Percentiles rank a stretch among this genome's conserved stretches.
phyloP scores from a whole-genome alignment of 2,329 filamentous ascomycete genomes.

The Paramyrothecium sp. region DNA sequence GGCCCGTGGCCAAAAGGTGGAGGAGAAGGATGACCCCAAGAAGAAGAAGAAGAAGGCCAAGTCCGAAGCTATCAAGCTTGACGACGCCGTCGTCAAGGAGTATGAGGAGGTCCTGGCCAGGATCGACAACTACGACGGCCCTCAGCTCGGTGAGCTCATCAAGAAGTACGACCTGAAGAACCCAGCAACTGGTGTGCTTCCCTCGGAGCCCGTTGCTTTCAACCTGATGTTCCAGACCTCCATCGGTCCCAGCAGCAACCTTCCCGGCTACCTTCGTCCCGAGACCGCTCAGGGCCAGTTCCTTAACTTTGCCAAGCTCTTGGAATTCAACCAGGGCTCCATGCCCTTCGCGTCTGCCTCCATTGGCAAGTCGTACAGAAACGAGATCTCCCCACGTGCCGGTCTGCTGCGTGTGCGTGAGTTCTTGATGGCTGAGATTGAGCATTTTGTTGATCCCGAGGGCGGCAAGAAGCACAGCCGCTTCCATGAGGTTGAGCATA shows the following conservation, averaged over 20 bases:
- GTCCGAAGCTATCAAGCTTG: slow-evolving; percentile 77
- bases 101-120: slow-evolving; percentile 88
- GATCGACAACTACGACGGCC: slow-evolving; percentile 93
- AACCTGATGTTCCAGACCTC: slow-evolving; percentile 99
- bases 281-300: slow-evolving; percentile 99
- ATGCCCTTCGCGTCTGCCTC: slow-evolving; percentile 98
- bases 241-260: slow-evolving; percentile 88
- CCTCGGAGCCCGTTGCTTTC: slow-evolving; percentile 82
- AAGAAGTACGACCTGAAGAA: slow-evolving; percentile 89
- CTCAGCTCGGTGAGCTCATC: slow-evolving; percentile 84
- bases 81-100: slow-evolving; percentile 81
- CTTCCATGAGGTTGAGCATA: slow-evolving; percentile 80
- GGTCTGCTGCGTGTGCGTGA: slow-evolving; percentile 93
- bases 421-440: slow-evolving; percentile 98
- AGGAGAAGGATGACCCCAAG: slow-evolving; percentile 69
- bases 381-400: slow-evolving; percentile 92
- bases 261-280: slow-evolving; percentile 81
- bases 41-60: slow-evolving; percentile 92
- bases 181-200: slow-evolving; percentile 73
- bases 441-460: slow-evolving; percentile 95
- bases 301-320: slow-evolving; percentile 91
- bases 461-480: slow-evolving; percentile 91
- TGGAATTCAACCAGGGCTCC: slow-evolving; percentile 91
- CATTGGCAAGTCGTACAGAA: slow-evolving; percentile 96
- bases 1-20: slow-evolving; percentile 79